Conservation (phyloP, 108 stramenopile species). For the Pseudonitzschia pungens region DNA sequence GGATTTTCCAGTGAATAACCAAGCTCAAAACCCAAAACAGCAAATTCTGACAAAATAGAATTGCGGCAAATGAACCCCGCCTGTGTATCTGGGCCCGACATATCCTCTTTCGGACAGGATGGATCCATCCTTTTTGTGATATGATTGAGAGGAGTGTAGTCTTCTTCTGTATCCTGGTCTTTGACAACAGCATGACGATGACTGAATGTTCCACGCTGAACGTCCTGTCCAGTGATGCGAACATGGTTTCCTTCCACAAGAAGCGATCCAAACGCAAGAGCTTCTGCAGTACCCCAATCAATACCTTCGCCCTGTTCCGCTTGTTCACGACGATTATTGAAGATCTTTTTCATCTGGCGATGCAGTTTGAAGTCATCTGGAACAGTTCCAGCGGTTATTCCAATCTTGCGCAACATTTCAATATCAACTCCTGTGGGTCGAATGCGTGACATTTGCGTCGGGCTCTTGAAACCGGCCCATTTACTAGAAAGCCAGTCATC, state of each 20-base stretch:
- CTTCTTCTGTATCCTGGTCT: constrained; percentile 91
- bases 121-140: constrained; percentile 81
- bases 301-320: constrained; percentile 88
- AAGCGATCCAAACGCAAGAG: constrained; percentile 96
- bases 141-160: constrained; percentile 91
- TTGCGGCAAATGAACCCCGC: constrained; percentile 92
- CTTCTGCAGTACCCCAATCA: constrained; percentile 99
- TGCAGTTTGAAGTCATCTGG: constrained; percentile 92
- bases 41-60: constrained; percentile 96
- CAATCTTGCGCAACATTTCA: constrained; percentile 80
- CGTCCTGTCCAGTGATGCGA: constrained; percentile 97
- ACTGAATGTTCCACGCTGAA: constrained; percentile 95
- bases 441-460: constrained; percentile 83
- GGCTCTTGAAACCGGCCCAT: constrained; percentile 95
- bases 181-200: constrained; percentile 97
- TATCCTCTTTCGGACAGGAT: constrained; percentile 78
- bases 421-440: constrained; percentile 92
- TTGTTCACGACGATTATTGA: constrained; percentile 80
- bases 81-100: constrained; percentile 78
- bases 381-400: constrained; percentile 75
- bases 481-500: constrained; percentile 92
- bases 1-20: constrained; percentile 98
- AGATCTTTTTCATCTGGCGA: constrained; percentile 91
- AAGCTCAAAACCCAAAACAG: constrained; percentile 97
- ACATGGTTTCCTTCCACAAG: constrained; percentile 98